Conservation (phyloP, 331 rosid species). For the Telfairia occidentalis region DNA sequence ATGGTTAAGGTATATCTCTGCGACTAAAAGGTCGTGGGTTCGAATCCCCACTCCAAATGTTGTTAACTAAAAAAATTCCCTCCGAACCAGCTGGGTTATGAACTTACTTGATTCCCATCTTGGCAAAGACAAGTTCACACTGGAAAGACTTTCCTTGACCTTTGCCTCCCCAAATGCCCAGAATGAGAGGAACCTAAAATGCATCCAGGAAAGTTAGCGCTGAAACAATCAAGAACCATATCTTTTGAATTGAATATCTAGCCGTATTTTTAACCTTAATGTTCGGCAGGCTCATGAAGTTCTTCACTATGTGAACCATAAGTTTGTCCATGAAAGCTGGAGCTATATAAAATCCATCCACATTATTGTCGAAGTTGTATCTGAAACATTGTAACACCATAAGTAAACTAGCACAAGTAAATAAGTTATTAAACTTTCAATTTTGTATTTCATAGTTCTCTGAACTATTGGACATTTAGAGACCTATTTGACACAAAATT, state of each 20-base stretch:
- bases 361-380: conserved; percentile 34
- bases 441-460: too few relatives aligned
- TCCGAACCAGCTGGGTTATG: not conserved
- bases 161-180: conserved; percentile 48
- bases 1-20: too few relatives aligned
- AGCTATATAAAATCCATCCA: conserved; percentile 45
- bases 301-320: conserved; percentile 42
- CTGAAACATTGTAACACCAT: conserved; percentile 15
- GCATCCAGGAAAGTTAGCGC: conserved; percentile 13
- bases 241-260: not conserved
- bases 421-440: too few relatives aligned
- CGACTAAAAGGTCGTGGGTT: too few relatives aligned
- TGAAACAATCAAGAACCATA: conserved; percentile 5
- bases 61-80: too few relatives aligned
- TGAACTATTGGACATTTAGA: too few relatives aligned
- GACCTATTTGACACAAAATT: too few relatives aligned
- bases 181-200: conserved; percentile 36
- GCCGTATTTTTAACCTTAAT: conserved; percentile 23
- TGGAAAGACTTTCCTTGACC: conserved; percentile 55
- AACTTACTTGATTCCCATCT: conserved; percentile 55
- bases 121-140: conserved; percentile 52
- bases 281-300: conserved; percentile 40
- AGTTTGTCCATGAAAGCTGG: conserved; percentile 59
- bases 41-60: too few relatives aligned
- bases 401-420: not conserved